These are phyloP conservation scores for Solanum paucissectum DNA, from an alignment of 257 asterid genomes.

Conservation along the genomic window DNA sequence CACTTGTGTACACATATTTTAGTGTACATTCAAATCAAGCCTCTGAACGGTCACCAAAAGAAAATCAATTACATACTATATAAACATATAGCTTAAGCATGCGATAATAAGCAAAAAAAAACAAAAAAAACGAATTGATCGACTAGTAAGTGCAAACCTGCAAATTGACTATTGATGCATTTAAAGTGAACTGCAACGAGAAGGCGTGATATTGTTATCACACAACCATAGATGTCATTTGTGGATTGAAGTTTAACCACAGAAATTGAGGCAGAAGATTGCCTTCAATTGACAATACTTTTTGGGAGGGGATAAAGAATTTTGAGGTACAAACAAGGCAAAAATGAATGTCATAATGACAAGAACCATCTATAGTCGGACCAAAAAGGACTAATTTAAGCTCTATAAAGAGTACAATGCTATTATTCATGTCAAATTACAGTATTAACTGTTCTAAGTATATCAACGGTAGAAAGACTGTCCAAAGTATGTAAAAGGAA, in stretches of 20 bases:
- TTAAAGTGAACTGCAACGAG: not conserved
- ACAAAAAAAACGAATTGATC: not conserved
- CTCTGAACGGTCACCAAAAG: not conserved
- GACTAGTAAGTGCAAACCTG: not conserved
- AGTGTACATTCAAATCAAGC: not conserved
- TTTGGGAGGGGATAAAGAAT: not conserved
- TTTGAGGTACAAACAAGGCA: not conserved
- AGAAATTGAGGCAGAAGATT: not conserved
- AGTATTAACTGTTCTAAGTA: not conserved
- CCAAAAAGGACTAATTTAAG: not conserved
- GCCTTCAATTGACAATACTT: not conserved
- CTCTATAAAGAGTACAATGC: not conserved
- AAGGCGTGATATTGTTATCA: not conserved
- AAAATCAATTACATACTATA: not conserved
- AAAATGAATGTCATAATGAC: not conserved
- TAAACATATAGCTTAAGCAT: not conserved
- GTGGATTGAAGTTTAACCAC: not conserved
- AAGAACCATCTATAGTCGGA: not conserved
- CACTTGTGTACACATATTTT: not conserved
- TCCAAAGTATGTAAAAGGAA: not conserved
- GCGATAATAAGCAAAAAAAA: not conserved
- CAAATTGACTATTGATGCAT: not conserved
- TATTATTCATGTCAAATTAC: not conserved
- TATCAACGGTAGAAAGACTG: not conserved
- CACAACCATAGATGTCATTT: not conserved